Evolutionary conservation across 1,139 yeast species (phyloP).

Genomic region (Pichia sp.): DNA sequence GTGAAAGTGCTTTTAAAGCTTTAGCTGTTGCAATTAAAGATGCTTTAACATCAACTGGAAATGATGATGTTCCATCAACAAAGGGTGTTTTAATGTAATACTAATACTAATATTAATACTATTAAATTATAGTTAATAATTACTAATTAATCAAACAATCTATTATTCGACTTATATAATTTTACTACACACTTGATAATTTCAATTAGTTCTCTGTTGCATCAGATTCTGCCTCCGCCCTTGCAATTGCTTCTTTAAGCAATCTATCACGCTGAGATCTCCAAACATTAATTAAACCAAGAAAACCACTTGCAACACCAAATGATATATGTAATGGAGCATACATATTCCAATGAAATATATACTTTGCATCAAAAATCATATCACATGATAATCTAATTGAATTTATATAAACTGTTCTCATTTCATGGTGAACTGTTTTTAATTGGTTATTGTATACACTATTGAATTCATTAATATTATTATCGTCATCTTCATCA

Average conservation of each 20-base stretch:
- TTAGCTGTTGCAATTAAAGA: constrained; percentile 86
- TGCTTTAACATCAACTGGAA: constrained; percentile 77
- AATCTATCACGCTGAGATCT: constrained; percentile 24
- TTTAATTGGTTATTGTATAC: constrained; percentile 1
- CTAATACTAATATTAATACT: neutral
- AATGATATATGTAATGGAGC: constrained; percentile 26
- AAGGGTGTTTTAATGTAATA: constrained; percentile 74
- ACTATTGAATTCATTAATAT: constrained; percentile 21
- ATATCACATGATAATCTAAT: constrained; percentile 36
- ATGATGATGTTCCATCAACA: constrained; percentile 88
- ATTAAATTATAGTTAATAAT: neutral
- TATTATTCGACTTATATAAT: neutral
- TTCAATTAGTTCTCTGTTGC: neutral
- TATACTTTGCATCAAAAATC: constrained; percentile 37
- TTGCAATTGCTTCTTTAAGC: constrained; percentile 2
- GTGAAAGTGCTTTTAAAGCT: constrained; percentile 95
- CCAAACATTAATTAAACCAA: constrained; percentile 39
- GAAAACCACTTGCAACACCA: constrained; percentile 32
- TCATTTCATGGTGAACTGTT: constrained; percentile 29
- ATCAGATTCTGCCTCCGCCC: neutral
- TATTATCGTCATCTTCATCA: constrained; percentile 1
- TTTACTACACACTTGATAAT: neutral
- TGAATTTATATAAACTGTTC: constrained; percentile 29
- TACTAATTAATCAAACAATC: neutral
- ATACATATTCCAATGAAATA: constrained; percentile 30